These are phyloP conservation scores for Botrytis medusae DNA, from an alignment of 2,329 filamentous ascomycete species.

Conservation along the genomic window DNA sequence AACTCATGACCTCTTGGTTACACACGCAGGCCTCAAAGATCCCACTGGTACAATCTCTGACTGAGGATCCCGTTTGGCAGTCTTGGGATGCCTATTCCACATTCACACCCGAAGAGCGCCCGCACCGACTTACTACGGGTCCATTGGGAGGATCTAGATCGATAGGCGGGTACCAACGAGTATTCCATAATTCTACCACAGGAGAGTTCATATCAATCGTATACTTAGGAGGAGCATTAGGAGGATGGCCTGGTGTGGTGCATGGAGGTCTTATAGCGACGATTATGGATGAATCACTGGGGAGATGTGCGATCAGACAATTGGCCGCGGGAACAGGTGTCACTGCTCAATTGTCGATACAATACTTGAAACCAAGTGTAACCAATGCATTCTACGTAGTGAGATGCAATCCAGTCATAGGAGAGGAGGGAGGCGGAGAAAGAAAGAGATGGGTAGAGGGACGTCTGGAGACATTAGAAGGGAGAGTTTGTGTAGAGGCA, in stretches of 20 bases:
- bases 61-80: slow-evolving; percentile 45
- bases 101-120: slow-evolving; percentile 25
- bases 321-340: slow-evolving; percentile 53
- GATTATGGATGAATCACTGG: slow-evolving; percentile 66
- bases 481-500: slow-evolving; percentile 57
- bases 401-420: slow-evolving; percentile 47
- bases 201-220: slow-evolving; percentile 63
- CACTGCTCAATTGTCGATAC: slow-evolving; percentile 57
- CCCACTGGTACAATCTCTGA: slow-evolving; percentile 49
- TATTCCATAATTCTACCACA: slow-evolving; percentile 62
- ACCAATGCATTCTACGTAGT: slow-evolving; percentile 65
- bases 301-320: slow-evolving; percentile 56
- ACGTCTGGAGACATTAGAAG: slow-evolving; percentile 55
- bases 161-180: slow-evolving; percentile 53
- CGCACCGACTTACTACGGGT: slow-evolving; percentile 44
- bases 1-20: slow-evolving; percentile 44
- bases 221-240: slow-evolving; percentile 62
- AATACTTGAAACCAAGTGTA: slow-evolving; percentile 61
- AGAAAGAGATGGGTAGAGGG: slow-evolving; percentile 50
- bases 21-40: slow-evolving; percentile 47
- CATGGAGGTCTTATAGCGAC: slow-evolving; percentile 72
- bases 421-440: slow-evolving; percentile 31
- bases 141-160: slow-evolving; percentile 46
- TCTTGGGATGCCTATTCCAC: slow-evolving; percentile 47
- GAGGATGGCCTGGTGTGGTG: slow-evolving; percentile 69